Percentiles rank a stretch among this genome's conserved stretches.
phyloP scores from a whole-genome alignment of 2,329 filamentous ascomycete genomes.

The Fusarium decemcellulare region DNA sequence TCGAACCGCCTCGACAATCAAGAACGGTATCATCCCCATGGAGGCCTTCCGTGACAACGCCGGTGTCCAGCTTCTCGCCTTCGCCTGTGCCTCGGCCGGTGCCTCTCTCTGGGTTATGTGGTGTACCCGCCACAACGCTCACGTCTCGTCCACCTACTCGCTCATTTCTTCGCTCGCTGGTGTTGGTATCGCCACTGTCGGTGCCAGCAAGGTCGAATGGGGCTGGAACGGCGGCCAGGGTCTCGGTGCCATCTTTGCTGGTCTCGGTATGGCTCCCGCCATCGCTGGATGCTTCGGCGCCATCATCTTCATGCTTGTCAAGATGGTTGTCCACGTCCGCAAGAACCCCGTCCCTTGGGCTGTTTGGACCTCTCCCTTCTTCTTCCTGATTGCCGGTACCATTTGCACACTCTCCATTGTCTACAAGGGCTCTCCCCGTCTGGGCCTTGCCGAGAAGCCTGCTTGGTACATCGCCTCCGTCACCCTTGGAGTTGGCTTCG shows the following conservation, averaged over 20 bases:
- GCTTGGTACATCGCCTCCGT: constrained; percentile 77
- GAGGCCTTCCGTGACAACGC: constrained; percentile 71
- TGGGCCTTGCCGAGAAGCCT: constrained; percentile 63
- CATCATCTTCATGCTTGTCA: constrained; percentile 78
- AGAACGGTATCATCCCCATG: constrained; percentile 80
- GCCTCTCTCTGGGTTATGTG: constrained; percentile 84
- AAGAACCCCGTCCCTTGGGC: constrained; percentile 81
- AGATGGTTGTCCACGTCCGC: constrained; percentile 76
- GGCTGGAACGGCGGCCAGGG: constrained; percentile 79
- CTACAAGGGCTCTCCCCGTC: constrained; percentile 80
- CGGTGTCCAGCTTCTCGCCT: constrained; percentile 77
- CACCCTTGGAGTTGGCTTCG: constrained; percentile 74
- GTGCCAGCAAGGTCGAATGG: constrained; percentile 74
- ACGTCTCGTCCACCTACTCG: constrained; percentile 81
- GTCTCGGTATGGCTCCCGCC: constrained; percentile 78
- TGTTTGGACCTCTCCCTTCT: constrained; percentile 80
- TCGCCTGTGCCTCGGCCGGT: constrained; percentile 74
- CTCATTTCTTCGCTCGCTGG: constrained; percentile 78
- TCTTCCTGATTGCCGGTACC: constrained; percentile 82
- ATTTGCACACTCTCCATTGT: constrained; percentile 84
- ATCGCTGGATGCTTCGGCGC: constrained; percentile 77
- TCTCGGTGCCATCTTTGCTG: constrained; percentile 80
- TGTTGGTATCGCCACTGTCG: constrained; percentile 77
- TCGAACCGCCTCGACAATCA: constrained; percentile 82
- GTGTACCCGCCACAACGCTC: constrained; percentile 81